Evolutionary conservation across 2,329 filamentous ascomycete species (phyloP), one percentile per base, ranked within the genome.

Genomic region (Ophiostoma populinum): DNA sequence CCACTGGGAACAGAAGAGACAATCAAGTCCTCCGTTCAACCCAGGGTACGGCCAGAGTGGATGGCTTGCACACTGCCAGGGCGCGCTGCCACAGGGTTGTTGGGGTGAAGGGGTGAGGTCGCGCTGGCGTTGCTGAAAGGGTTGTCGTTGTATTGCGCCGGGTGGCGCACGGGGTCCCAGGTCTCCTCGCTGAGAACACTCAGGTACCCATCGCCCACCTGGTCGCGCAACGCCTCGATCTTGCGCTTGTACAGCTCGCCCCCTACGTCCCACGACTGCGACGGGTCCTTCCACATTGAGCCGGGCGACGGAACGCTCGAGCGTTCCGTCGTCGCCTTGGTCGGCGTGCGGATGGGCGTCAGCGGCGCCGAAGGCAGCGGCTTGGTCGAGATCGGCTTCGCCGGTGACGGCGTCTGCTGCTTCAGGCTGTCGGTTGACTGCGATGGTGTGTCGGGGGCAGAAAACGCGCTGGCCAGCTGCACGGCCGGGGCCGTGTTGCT

Each of bases 171-270:
- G 6, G 58, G 46, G 42, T 72, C 64, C 70, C 71, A 75, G 27
- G 58, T 64, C 52, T 90, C 80, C 47, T 93, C 86, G 40, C 80
- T 79, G 34, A 95, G 62, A 11, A 80, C 82, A 42, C 75, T 86
- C 25, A 98, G 67, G 67, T 92, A 98, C 24, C 75, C 80, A 46
- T 75, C 82, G 21, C 86, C 86, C 44, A 93, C 76, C 48, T 87
- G 82, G 48, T 78, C 78, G 41, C 85, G 77, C 36, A 94, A 59
- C 3, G 80, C 75, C 54, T 93, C 85, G 36, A 95, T 78, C 54
- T 90, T 90, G 52, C 80, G 80, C 38, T 80, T 74, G 55, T 93
- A 95, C 7, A 81, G 61, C 48, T 90, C 81, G 36, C 79, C 78
- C 39, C 71, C 70, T 28, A 70, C 58, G 40, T 74, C 72, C 68